Base-by-base conservation (phyloP, 768 basidiomycete species). In the Termitomyces titanicus region DNA sequence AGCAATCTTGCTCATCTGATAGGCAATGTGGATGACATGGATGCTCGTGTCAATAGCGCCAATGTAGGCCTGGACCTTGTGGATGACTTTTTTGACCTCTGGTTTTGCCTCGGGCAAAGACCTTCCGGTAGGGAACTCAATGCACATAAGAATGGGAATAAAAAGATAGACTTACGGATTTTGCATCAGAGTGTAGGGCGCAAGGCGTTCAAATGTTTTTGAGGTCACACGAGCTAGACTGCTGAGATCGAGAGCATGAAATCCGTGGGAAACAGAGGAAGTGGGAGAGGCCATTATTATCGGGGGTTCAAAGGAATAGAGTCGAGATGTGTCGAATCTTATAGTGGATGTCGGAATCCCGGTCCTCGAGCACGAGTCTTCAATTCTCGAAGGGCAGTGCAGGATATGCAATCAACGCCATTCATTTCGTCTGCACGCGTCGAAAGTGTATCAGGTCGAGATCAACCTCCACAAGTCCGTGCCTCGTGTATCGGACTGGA, bases 201-300 rank as follows among this genome's bases (percentile, higher is more conserved):
- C 70, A 17, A 75, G 64, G 9, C 74, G 68, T 47, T 75, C 72
- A n/a, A 74, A 63, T 3, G 71, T 69, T 58, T 74, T 75, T 29
- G 68, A 60, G 1, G 72, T 74, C 10, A 63, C 63, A 40, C 63
- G 66, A 4, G 70, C 73, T 12, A 70, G 62, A 11, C 59, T 53
- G 15, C 61, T 40, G 9, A 72, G 54, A 56, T 73, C 65, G 7
- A 72, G 56, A n/a, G 31, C 2, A 11, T 62, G 54, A 13, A 64
- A 55, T 9, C 58, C 53, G 17, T 51, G 42, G 1, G 47, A 25
- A n/a, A 33, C 15, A 0, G 58, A 35, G 2, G 52, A 54, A 24
- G 33, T 46, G 9, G 55, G 53, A 13, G 35, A 9, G n/a, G 40
- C 33, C 59, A 63, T 63, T 33, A 12, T 35, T 22, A 18, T 29